Percentiles rank a stretch among this genome's conserved stretches.
These are phyloP conservation scores for Vitis hybrid DNA, from an alignment of 177 flowering plant genomes.

Conservation along the genomic window DNA sequence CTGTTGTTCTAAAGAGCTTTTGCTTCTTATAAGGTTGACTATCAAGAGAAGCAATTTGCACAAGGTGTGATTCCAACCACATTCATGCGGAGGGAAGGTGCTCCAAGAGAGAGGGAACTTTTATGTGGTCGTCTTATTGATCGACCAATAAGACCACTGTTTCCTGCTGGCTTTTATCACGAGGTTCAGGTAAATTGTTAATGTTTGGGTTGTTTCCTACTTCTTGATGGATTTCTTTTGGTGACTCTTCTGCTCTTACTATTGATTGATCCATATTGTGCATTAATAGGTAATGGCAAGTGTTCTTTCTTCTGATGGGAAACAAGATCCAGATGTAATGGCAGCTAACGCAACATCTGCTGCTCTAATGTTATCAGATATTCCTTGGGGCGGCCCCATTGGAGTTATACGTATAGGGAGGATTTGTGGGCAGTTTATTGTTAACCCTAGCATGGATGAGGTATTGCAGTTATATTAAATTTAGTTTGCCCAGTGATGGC, in stretches of 20 bases:
- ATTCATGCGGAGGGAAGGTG: conserved; percentile 93
- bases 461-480: conserved; percentile 29
- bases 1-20: not conserved
- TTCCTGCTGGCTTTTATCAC: conserved; percentile 88
- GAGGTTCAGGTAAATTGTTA: conserved; percentile 78
- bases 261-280: not conserved
- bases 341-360: conserved; percentile 99
- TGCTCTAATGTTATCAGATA: conserved; percentile 97
- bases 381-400: conserved; percentile 98
- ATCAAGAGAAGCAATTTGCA: conserved; percentile 96
- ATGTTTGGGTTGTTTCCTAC: not conserved
- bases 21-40: conserved; percentile 75
- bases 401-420: conserved; percentile 90
- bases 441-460: conserved; percentile 97
- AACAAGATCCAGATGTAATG: conserved; percentile 96
- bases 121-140: conserved; percentile 90
- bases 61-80: conserved; percentile 91
- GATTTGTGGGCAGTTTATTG: conserved; percentile 67
- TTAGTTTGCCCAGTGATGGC: not conserved
- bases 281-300: conserved; percentile 73
- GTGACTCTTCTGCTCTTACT: not conserved
- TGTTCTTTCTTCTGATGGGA: conserved; percentile 97
- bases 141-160: conserved; percentile 89
- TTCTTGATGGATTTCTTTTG: not conserved
- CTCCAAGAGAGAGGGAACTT: conserved; percentile 96